These are phyloP conservation scores for Aureobasidium zeae DNA, from an alignment of 2,329 filamentous ascomycete genomes.

Conservation along the genomic window DNA sequence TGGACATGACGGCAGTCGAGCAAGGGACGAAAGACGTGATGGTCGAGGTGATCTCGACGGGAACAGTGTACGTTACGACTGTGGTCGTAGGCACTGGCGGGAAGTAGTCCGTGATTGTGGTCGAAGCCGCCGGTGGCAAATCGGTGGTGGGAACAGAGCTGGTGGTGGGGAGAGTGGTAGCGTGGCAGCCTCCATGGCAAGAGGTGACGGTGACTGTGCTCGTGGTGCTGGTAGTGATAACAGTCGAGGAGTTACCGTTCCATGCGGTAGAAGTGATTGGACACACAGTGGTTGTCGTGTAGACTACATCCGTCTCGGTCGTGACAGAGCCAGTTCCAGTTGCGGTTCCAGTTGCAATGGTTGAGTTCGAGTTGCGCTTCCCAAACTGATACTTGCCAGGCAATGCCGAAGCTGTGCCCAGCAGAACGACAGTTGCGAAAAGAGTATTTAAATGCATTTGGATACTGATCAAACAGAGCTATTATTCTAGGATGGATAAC, in stretches of 20 bases:
- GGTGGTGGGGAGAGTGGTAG: conserved; percentile 17
- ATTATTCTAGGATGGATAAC: too few relatives aligned
- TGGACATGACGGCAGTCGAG: conserved; percentile 29
- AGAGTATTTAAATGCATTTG: conserved; percentile 12
- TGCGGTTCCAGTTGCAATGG: neutral
- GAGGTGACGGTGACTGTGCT: conserved; percentile 31
- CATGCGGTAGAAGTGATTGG: neutral
- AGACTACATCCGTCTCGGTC: neutral
- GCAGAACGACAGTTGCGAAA: conserved; percentile 1
- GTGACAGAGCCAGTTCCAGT: neutral
- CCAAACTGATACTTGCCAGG: conserved; percentile 10
- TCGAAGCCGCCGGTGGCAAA: conserved; percentile 1
- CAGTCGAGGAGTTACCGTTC: neutral
- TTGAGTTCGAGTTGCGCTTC: neutral
- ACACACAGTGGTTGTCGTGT: neutral
- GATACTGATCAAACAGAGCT: too few relatives aligned
- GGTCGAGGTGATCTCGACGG: conserved; percentile 28
- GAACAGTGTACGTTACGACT: conserved; percentile 13
- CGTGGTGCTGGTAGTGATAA: conserved; percentile 3
- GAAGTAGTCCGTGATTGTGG: conserved; percentile 12
- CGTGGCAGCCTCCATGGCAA: conserved; percentile 30
- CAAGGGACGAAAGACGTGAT: conserved; percentile 31
- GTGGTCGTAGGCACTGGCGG: too few relatives aligned
- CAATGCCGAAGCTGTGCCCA: conserved; percentile 12
- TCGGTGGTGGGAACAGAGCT: conserved; percentile 10